These are phyloP conservation scores for Xylaria hypoxylon DNA, from an alignment of 2,329 filamentous ascomycete species.

Conservation along the genomic window DNA sequence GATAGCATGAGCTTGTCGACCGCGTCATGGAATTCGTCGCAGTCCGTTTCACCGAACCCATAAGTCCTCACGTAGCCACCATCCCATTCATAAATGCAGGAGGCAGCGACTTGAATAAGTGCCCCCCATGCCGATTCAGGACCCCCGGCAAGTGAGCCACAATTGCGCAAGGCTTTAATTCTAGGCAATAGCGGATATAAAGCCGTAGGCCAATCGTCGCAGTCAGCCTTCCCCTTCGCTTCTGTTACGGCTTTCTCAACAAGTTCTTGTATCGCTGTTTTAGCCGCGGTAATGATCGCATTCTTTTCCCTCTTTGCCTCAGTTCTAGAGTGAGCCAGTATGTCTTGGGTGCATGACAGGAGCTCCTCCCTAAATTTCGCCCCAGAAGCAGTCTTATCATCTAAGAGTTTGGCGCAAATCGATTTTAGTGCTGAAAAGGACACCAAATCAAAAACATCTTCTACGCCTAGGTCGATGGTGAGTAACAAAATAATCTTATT, in stretches of 20 bases:
- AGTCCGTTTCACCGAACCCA: constrained; percentile 1
- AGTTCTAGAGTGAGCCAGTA: neutral
- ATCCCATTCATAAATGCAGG: neutral
- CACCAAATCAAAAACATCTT: neutral
- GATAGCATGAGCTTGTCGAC: constrained; percentile 10
- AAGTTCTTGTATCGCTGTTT: neutral
- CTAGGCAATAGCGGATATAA: neutral
- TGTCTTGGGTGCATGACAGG: neutral
- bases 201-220: neutral
- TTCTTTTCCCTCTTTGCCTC: neutral
- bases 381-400: neutral
- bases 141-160: neutral
- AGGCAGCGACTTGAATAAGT: neutral
- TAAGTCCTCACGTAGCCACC: neutral
- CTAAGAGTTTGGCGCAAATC: neutral
- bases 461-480: neutral
- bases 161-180: constrained; percentile 1
- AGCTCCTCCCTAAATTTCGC: constrained; percentile 1
- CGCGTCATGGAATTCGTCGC: constrained; percentile 8
- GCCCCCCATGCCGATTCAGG: constrained; percentile 9
- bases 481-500: neutral
- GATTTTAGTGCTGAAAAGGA: neutral
- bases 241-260: neutral
- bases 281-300: neutral
- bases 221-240: neutral